phyloP scores from a whole-genome alignment of 305 asterid species.

The Petunia hybrid region DNA sequence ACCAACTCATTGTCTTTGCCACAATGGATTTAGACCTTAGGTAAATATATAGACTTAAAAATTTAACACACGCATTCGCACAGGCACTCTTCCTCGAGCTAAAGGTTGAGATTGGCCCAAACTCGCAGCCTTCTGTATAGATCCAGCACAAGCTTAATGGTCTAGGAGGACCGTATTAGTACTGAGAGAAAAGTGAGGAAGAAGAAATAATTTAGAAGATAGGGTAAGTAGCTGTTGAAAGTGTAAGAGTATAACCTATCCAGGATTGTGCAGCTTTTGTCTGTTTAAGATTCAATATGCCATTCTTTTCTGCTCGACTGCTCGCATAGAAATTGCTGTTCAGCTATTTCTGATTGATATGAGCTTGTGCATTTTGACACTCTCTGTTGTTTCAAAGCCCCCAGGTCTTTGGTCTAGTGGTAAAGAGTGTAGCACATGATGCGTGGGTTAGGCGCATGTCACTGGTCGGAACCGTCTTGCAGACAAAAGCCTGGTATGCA shows the following conservation, averaged over 20 bases:
- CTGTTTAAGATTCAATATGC: constrained; percentile 10
- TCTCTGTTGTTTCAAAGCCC: too few relatives aligned
- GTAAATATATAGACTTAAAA: not conserved
- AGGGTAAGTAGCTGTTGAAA: not conserved
- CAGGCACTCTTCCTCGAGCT: not conserved
- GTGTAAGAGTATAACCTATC: not conserved
- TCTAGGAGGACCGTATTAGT: not conserved
- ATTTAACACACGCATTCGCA: not conserved
- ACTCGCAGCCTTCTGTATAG: constrained; percentile 11
- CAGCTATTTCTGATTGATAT: not conserved
- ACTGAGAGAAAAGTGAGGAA: not conserved
- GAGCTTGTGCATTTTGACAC: not conserved
- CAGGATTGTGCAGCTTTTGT: not conserved
- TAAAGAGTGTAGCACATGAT: too few relatives aligned
- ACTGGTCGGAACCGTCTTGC: too few relatives aligned
- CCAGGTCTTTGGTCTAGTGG: too few relatives aligned
- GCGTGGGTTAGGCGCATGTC: too few relatives aligned
- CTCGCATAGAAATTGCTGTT: not conserved
- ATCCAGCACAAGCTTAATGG: not conserved
- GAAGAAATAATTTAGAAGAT: not conserved
- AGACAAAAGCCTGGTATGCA: too few relatives aligned
- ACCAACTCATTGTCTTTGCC: not conserved
- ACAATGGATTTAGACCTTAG: not conserved
- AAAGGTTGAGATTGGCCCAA: not conserved
- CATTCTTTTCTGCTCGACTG: not conserved